These are phyloP conservation scores for Cucurbita maxima DNA, from an alignment of 306 rosid species.

Conservation along the genomic window DNA sequence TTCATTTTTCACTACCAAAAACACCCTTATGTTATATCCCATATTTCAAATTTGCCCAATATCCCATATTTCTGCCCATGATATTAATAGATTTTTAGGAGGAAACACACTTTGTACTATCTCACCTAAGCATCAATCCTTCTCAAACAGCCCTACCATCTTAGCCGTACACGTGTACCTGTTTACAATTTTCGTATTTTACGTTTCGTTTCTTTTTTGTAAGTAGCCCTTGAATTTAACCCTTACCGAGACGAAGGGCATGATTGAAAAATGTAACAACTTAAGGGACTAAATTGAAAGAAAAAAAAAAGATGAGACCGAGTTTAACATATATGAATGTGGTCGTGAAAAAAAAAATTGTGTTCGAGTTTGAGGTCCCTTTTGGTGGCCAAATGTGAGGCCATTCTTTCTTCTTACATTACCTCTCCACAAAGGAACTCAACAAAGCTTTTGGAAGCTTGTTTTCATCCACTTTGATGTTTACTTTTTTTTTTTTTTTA, in stretches of 20 bases:
- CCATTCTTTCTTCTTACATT: conserved; percentile 1
- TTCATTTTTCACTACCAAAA: conserved; percentile 14
- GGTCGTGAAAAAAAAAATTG: background rate
- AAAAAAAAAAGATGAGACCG: no score
- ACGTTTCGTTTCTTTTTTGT: background rate
- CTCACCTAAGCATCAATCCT: conserved; percentile 10
- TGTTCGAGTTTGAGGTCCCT: background rate
- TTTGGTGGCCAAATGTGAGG: conserved; percentile 7
- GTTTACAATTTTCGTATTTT: conserved; percentile 10
- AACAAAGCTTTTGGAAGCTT: background rate
- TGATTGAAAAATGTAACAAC: background rate
- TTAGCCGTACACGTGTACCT: conserved; percentile 59
- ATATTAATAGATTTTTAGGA: background rate
- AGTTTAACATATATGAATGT: background rate
- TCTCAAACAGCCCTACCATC: conserved; percentile 11
- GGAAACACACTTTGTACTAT: background rate
- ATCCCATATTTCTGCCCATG: background rate
- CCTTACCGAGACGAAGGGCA: background rate
- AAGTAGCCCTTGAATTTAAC: no score
- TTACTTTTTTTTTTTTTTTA: background rate
- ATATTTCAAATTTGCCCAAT: background rate
- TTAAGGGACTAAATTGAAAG: background rate
- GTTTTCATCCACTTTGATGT: background rate
- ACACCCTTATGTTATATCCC: conserved; percentile 15
- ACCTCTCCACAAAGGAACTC: conserved; percentile 2